These are phyloP conservation scores for Amoebophrya sp. DNA, from an alignment of 169 alveolate genomes.

Conservation along the genomic window DNA sequence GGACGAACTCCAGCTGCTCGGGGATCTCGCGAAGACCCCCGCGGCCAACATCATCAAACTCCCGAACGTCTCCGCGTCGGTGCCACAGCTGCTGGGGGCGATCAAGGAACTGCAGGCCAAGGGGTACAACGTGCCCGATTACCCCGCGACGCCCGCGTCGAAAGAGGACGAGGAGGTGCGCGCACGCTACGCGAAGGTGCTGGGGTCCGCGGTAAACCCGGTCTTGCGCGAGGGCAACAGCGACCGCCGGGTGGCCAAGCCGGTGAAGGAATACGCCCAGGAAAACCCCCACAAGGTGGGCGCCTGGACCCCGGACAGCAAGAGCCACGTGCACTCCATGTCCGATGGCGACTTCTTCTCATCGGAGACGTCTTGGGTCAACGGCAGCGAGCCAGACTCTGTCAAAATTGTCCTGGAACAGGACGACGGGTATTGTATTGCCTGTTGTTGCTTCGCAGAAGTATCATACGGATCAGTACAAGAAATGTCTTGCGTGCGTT, in stretches of 20 bases:
- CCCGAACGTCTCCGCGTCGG: conserved; percentile 45
- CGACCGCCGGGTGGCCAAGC: conserved; percentile 44
- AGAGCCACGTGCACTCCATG: conserved; percentile 38
- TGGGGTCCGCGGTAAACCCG: conserved; percentile 48
- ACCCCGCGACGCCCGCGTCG: conserved; percentile 37
- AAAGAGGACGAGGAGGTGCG: conserved; percentile 35
- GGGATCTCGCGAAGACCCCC: conserved; percentile 41
- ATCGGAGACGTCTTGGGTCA: conserved; percentile 31
- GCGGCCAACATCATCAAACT: conserved; percentile 49
- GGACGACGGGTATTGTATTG: too few relatives aligned
- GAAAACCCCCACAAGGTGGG: conserved; percentile 49
- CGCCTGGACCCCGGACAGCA: conserved; percentile 33
- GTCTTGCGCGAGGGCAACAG: conserved; percentile 49
- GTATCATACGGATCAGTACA: too few relatives aligned
- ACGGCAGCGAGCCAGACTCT: too few relatives aligned
- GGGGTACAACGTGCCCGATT: conserved; percentile 44
- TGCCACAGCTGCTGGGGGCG: conserved; percentile 42
- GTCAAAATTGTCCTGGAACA: too few relatives aligned
- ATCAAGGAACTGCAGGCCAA: conserved; percentile 44
- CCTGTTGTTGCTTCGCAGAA: too few relatives aligned
- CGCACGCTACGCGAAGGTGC: conserved; percentile 42
- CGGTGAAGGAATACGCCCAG: conserved; percentile 43
- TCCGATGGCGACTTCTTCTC: conserved; percentile 42
- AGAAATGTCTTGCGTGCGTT: too few relatives aligned
- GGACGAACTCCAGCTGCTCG: conserved; percentile 13